These are phyloP conservation scores for Ophiostoma sp. DNA, from an alignment of 2,329 filamentous ascomycete genomes.

Conservation along the genomic window DNA sequence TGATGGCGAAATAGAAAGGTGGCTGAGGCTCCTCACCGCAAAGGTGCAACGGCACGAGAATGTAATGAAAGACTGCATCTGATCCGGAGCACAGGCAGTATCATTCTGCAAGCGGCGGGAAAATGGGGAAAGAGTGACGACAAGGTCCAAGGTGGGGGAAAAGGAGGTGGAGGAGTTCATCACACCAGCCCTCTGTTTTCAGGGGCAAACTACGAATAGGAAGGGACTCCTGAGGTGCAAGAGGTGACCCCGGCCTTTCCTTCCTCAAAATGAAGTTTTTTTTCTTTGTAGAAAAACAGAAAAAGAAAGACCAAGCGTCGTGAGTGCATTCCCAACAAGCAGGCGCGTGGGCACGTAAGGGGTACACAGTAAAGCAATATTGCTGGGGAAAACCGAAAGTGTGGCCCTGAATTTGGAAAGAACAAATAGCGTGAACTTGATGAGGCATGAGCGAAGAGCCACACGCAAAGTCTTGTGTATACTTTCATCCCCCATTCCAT, in stretches of 20 bases:
- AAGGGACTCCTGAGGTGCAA: background rate
- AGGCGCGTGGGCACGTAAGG: background rate
- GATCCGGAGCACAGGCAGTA: background rate
- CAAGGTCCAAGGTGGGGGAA: background rate
- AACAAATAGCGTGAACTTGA: background rate
- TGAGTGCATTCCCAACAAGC: background rate
- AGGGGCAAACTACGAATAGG: background rate
- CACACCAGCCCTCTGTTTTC: background rate
- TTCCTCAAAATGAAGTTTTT: background rate
- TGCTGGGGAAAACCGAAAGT: background rate
- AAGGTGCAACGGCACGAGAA: background rate
- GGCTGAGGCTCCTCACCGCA: conserved; percentile 9
- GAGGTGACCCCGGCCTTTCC: background rate
- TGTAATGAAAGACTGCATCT: background rate
- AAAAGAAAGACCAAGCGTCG: conserved; percentile 3
- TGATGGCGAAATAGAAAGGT: background rate
- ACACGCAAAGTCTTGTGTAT: background rate
- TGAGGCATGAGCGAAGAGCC: background rate
- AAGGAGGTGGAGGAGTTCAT: background rate
- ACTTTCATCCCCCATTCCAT: background rate
- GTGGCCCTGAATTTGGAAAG: background rate
- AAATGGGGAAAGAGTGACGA: background rate
- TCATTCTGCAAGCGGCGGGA: conserved; percentile 10
- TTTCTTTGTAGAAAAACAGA: background rate
- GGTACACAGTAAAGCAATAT: background rate